Conservation (phyloP, 1,284 basidiomycete species). For the Cystobasidium slooffiae region DNA sequence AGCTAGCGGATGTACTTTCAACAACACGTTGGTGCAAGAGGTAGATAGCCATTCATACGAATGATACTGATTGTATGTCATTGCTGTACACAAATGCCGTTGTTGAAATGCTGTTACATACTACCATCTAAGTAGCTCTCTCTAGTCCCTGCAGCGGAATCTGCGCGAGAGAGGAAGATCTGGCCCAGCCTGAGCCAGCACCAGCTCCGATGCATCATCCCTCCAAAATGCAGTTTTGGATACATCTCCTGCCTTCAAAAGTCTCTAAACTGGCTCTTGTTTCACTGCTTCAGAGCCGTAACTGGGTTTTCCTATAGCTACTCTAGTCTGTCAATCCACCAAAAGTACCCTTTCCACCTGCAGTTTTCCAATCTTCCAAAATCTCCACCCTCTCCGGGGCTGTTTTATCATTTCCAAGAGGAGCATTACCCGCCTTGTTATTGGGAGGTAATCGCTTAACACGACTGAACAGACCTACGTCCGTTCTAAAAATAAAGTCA, state of each 20-base stretch:
- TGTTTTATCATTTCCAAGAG: neutral
- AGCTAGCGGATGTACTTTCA: too few species aligned
- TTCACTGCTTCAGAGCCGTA: neutral
- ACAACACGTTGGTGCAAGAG: too few species aligned
- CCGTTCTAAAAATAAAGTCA: slow-evolving; percentile 87
- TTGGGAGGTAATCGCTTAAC: slow-evolving; percentile 20
- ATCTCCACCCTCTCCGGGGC: slow-evolving; percentile 4
- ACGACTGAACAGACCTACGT: slow-evolving; percentile 62
- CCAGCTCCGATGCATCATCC: too few species aligned
- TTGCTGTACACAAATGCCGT: neutral
- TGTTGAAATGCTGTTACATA: too few species aligned
- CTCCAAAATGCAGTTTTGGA: too few species aligned
- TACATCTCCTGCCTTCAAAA: too few species aligned
- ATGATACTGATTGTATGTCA: neutral
- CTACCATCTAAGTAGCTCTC: too few species aligned
- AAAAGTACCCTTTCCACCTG: slow-evolving; percentile 29
- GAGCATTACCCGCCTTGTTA: neutral
- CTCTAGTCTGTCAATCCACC: slow-evolving; percentile 39
- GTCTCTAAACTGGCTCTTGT: neutral
- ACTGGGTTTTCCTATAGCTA: neutral
- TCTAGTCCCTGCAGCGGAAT: too few species aligned
- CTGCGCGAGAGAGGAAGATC: too few species aligned
- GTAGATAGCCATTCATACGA: too few species aligned
- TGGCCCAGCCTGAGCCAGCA: too few species aligned
- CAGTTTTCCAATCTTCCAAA: slow-evolving; percentile 29